These are phyloP conservation scores for Chlorella sp. DNA, from an alignment of 139 green algal species.

Conservation along the genomic window DNA sequence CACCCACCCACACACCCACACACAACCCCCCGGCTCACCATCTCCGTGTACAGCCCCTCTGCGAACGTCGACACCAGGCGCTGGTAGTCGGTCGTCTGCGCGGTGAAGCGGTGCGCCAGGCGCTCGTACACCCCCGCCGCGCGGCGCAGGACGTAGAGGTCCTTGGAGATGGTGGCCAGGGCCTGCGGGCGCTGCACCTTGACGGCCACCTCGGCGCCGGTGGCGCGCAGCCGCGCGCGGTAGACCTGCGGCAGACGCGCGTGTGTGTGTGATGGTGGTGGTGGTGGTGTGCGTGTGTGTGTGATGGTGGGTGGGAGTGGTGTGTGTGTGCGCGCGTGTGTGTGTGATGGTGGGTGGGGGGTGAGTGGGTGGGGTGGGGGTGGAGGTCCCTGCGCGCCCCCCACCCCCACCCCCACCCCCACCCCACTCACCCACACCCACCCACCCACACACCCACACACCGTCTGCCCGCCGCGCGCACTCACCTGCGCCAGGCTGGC, in stretches of 20 bases:
- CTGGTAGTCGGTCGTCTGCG: conserved; percentile 89
- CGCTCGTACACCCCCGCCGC: conserved; percentile 82
- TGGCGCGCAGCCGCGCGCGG: conserved; percentile 67
- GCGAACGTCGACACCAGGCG: conserved; percentile 78
- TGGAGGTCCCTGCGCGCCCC: too few species aligned
- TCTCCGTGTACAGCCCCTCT: conserved; percentile 80
- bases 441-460: neutral
- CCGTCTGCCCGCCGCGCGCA: neutral
- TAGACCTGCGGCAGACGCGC: too few species aligned
- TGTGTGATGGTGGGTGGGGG: too few species aligned
- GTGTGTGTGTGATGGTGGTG: too few species aligned
- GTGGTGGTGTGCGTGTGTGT: too few species aligned
- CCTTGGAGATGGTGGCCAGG: conserved; percentile 79
- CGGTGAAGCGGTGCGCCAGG: conserved; percentile 75
- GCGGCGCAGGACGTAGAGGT: conserved; percentile 88
- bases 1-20: too few species aligned
- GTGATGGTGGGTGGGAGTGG: too few species aligned
- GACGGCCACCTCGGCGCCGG: conserved; percentile 86
- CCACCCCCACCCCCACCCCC: too few species aligned
- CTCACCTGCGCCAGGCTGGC: conserved; percentile 88
- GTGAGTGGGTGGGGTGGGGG: too few species aligned
- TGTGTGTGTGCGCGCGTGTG: too few species aligned
- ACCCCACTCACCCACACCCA: neutral
- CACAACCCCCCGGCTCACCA: neutral
- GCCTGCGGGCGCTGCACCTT: conserved; percentile 94